phyloP scores from a whole-genome alignment of 106 monocot genomes.

The Agapanthus africanus region DNA sequence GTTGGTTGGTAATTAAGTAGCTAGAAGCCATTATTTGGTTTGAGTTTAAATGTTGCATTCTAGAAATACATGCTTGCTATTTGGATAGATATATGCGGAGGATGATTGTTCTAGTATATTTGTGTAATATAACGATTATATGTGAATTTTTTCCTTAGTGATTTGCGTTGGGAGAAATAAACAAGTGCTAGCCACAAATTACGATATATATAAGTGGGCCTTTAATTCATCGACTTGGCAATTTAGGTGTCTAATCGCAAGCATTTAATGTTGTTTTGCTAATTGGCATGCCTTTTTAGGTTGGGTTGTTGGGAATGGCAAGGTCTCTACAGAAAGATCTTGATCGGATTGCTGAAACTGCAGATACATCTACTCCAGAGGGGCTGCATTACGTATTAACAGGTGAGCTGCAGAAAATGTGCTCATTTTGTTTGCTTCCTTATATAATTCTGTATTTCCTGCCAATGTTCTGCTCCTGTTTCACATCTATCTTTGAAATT shows the following conservation, averaged over 20 bases:
- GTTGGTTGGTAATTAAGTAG: not conserved
- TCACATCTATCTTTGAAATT: not conserved
- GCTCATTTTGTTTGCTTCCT: not conserved
- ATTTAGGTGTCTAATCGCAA: not conserved
- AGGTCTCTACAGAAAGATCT: constrained; percentile 86
- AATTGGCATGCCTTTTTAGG: constrained; percentile 28
- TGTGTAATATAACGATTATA: not conserved
- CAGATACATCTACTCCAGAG: constrained; percentile 82
- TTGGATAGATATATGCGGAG: not conserved
- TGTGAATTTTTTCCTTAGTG: not conserved
- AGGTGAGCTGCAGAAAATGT: constrained; percentile 31
- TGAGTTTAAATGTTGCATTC: not conserved
- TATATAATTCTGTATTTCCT: not conserved
- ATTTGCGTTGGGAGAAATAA: not conserved
- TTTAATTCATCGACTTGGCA: not conserved
- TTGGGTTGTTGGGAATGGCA: constrained; percentile 89
- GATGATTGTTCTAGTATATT: not conserved
- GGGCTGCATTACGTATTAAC: constrained; percentile 79
- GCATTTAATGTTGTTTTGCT: not conserved
- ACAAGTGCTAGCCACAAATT: not conserved
- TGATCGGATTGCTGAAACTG: constrained; percentile 79
- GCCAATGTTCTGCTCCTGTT: not conserved
- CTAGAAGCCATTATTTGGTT: not conserved
- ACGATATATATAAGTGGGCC: not conserved
- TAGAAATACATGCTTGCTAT: not conserved